Conservation (phyloP, 306 rosid genomes). For the Castanopsis chinensis region DNA sequence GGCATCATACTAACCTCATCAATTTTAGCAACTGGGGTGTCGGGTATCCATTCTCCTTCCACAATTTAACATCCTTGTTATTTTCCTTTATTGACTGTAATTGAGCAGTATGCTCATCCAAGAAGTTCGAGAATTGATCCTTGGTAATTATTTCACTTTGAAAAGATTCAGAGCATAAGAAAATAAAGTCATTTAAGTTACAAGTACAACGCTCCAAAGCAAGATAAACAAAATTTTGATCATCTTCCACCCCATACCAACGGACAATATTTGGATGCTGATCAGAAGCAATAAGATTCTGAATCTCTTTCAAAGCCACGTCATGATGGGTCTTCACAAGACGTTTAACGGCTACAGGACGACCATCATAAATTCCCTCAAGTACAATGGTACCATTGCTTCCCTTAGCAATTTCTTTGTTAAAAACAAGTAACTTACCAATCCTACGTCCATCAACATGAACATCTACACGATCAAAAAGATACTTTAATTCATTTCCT, state of each 20-base stretch:
- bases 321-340: slow-evolving; percentile 76
- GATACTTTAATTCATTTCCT: not conserved
- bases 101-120: slow-evolving; percentile 26
- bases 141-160: slow-evolving; percentile 11
- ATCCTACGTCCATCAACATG: slow-evolving; percentile 52
- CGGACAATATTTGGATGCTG: slow-evolving; percentile 75
- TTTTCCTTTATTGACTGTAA: slow-evolving; percentile 34
- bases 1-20: slow-evolving; percentile 62
- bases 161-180: slow-evolving; percentile 28
- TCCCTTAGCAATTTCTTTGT: slow-evolving; percentile 78
- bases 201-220: slow-evolving; percentile 78
- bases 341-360: slow-evolving; percentile 82
- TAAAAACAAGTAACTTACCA: slow-evolving; percentile 61
- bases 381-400: slow-evolving; percentile 84
- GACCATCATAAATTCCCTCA: slow-evolving; percentile 75
- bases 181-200: slow-evolving; percentile 64
- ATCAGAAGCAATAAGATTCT: slow-evolving; percentile 76
- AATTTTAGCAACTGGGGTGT: slow-evolving; percentile 52
- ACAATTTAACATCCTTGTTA: slow-evolving; percentile 32
- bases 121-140: slow-evolving; percentile 26
- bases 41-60: slow-evolving; percentile 56
- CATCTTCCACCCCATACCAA: slow-evolving; percentile 82
- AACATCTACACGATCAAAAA: slow-evolving; percentile 28
- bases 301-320: slow-evolving; percentile 68
- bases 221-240: slow-evolving; percentile 78